phyloP scores from a whole-genome alignment of 1,139 yeast genomes.

The Hansenula lynferdii region DNA sequence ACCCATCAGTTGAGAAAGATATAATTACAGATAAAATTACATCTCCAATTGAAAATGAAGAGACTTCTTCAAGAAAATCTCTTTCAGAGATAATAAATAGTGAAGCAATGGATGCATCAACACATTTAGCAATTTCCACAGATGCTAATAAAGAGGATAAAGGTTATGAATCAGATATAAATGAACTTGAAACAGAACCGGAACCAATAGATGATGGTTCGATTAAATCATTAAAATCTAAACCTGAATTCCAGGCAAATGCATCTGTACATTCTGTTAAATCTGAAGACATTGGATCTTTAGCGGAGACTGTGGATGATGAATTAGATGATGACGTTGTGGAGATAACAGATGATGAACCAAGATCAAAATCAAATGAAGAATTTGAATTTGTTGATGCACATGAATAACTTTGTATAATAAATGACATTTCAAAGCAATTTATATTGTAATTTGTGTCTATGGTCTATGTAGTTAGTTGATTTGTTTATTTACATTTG shows the following conservation, averaged over 20 bases:
- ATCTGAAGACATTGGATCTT: neutral
- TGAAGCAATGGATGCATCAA: neutral
- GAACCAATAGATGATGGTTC: neutral
- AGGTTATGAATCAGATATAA: slow-evolving; percentile 5
- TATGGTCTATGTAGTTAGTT: too few species aligned
- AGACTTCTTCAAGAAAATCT: neutral
- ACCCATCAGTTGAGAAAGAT: too few species aligned
- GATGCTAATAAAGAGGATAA: neutral
- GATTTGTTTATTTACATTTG: too few species aligned
- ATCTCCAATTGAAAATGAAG: neutral
- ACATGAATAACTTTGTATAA: neutral
- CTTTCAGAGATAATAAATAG: neutral
- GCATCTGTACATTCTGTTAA: neutral
- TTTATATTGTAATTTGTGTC: too few species aligned
- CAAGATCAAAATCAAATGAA: too few species aligned
- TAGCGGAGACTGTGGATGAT: neutral
- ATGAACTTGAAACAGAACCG: neutral
- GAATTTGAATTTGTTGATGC: slow-evolving; percentile 3
- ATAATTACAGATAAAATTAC: too few species aligned
- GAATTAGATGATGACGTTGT: neutral
- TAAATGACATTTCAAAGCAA: too few species aligned
- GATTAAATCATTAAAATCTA: neutral
- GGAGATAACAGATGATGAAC: neutral
- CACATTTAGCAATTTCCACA: neutral
- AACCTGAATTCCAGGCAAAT: neutral